Percentiles rank a stretch among this genome's conserved stretches.
phyloP scores from a whole-genome alignment of 2,329 filamentous ascomycete species.

The Endoconidiophora laricicola region DNA sequence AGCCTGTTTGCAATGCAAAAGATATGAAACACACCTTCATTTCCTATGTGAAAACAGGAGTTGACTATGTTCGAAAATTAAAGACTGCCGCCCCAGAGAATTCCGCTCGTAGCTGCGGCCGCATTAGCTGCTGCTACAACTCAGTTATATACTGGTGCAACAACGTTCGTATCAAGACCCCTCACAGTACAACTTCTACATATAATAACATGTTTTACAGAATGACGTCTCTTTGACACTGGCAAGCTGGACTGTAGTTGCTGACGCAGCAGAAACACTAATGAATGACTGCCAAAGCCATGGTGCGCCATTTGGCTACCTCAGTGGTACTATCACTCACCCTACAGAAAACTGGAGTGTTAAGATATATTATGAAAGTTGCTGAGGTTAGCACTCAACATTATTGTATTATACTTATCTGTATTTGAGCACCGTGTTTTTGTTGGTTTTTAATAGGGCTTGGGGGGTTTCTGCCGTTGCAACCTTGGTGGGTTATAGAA shows the following conservation, averaged over 20 bases:
- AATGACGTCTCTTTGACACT: conserved; percentile 1
- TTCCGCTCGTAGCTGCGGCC: conserved; percentile 6
- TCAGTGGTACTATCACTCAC: conserved; percentile 2
- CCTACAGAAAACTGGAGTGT: conserved; percentile 7
- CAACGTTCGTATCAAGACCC: conserved; percentile 1
- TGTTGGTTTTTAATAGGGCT: not conserved
- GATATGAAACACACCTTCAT: conserved; percentile 3
- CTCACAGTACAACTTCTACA: not conserved
- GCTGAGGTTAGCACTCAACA: not conserved
- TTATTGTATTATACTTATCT: not conserved
- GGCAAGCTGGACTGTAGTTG: conserved; percentile 1
- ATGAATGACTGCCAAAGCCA: conserved; percentile 2
- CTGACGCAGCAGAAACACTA: not conserved
- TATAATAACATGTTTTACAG: not conserved
- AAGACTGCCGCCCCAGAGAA: conserved; percentile 1
- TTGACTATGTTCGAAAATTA: conserved; percentile 5
- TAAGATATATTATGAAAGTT: conserved; percentile 2
- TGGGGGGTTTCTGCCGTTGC: not conserved
- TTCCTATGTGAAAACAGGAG: conserved; percentile 5
- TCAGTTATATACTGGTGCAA: conserved; percentile 10
- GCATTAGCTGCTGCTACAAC: conserved; percentile 7
- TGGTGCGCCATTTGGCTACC: conserved; percentile 5
- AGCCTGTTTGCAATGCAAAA: not conserved
- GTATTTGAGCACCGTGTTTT: not conserved
- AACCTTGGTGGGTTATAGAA: not conserved